phyloP scores from a whole-genome alignment of 2,329 filamentous ascomycete species.

The Orbilia blumenaviensis region DNA sequence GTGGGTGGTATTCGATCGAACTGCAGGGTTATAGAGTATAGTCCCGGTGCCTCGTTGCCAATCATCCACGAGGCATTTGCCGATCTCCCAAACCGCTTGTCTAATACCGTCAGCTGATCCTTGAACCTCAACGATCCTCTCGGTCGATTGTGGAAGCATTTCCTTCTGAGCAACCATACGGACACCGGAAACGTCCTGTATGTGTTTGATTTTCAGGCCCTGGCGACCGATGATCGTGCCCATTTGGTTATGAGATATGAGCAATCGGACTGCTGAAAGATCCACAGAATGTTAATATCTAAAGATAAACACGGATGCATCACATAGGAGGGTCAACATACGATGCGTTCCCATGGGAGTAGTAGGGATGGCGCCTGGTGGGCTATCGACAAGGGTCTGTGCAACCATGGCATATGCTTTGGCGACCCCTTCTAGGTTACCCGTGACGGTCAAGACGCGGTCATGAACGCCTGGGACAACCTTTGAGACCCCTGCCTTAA shows the following conservation, averaged over 20 bases:
- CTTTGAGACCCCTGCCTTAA: conserved; percentile 98
- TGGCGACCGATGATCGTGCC: conserved; percentile 97
- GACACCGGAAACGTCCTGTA: conserved; percentile 94
- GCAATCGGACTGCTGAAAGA: conserved; percentile 83
- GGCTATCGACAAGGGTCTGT: conserved; percentile 88
- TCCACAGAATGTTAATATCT: not conserved
- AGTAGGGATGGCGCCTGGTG: conserved; percentile 85
- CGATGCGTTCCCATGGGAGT: conserved; percentile 90
- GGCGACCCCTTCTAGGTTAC: conserved; percentile 84
- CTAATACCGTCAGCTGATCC: conserved; percentile 94
- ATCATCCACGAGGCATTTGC: conserved; percentile 97
- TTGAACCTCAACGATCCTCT: conserved; percentile 96
- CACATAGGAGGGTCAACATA: conserved; percentile 66
- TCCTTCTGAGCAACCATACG: conserved; percentile 99
- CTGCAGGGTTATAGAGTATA: conserved; percentile 95
- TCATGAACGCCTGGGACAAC: conserved; percentile 97
- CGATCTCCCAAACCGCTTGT: conserved; percentile 97
- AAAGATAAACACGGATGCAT: too few relatives aligned
- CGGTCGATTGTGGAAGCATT: conserved; percentile 98
- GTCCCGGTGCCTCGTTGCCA: conserved; percentile 97
- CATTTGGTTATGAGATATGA: conserved; percentile 99
- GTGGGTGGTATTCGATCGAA: conserved; percentile 77
- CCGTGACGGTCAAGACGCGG: conserved; percentile 93
- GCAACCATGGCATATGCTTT: conserved; percentile 94
- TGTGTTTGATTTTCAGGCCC: conserved; percentile 98